These are phyloP conservation scores for Cladosporium sp. DNA, from an alignment of 2,329 filamentous ascomycete species.

Conservation along the genomic window DNA sequence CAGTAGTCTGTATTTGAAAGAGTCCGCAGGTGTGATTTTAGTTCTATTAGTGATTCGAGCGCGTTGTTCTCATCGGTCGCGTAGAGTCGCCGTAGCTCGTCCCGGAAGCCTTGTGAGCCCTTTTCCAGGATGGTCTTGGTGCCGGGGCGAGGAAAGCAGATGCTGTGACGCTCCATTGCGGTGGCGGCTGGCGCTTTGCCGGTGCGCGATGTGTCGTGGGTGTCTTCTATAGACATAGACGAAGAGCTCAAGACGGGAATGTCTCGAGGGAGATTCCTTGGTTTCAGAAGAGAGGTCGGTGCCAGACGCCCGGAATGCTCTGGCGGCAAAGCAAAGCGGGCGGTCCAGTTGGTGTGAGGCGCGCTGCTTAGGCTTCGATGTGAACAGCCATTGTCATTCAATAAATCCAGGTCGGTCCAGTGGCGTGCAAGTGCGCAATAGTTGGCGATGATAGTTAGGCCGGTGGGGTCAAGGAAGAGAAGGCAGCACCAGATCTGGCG, in stretches of 20 bases:
- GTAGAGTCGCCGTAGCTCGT: conserved; percentile 28
- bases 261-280: conserved; percentile 4
- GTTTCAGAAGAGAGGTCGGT: conserved; percentile 5
- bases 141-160: conserved; percentile 32
- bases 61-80: conserved; percentile 58
- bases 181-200: not conserved
- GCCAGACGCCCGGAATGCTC: conserved; percentile 14
- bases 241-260: not conserved
- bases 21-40: conserved; percentile 58
- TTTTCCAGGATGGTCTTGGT: conserved; percentile 29
- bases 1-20: conserved; percentile 63
- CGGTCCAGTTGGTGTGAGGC: conserved; percentile 2
- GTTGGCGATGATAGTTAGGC: not conserved
- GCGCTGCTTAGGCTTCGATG: not conserved
- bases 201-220: not conserved
- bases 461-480: conserved; percentile 8
- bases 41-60: conserved; percentile 58
- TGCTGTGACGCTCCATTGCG: conserved; percentile 27
- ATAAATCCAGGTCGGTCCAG: not conserved
- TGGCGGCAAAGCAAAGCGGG: conserved; percentile 10
- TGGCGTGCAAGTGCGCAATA: not conserved
- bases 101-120: conserved; percentile 29
- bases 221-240: not conserved
- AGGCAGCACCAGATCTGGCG: conserved; percentile 6
- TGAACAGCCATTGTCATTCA: conserved; percentile 10